Evolutionary conservation across 208 protist species (phyloP).

Genomic region (Trypanosoma cruzi): DNA sequence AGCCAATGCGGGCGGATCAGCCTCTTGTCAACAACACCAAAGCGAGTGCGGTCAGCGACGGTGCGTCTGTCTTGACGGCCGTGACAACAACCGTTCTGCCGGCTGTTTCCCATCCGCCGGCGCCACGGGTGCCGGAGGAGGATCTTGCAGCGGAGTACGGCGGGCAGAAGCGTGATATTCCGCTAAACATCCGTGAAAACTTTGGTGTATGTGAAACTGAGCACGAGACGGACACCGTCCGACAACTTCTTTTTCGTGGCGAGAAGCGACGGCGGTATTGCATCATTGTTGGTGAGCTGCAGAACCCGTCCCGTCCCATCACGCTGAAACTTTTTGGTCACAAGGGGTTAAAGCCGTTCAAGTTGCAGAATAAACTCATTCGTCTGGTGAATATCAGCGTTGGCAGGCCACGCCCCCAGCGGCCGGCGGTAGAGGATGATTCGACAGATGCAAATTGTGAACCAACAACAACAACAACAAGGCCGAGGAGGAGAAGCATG

Average conservation of each 20-base stretch:
- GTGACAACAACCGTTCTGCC: constrained; percentile 57
- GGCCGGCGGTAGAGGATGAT: constrained; percentile 27
- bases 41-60: constrained; percentile 17
- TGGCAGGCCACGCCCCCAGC: constrained; percentile 51
- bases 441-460: constrained; percentile 16
- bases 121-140: constrained; percentile 32
- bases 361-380: constrained; percentile 86
- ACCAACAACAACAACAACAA: constrained; percentile 6
- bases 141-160: constrained; percentile 42
- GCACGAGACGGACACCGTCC: constrained; percentile 62
- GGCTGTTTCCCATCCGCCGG: constrained; percentile 26
- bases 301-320: constrained; percentile 50
- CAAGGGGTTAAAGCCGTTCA: constrained; percentile 80
- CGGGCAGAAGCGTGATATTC: constrained; percentile 53
- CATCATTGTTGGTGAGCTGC: constrained; percentile 78
- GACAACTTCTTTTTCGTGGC: constrained; percentile 77
- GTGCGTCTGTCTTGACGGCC: constrained; percentile 49
- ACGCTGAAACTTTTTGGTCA: constrained; percentile 84
- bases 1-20: constrained; percentile 71
- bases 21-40: constrained; percentile 31
- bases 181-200: constrained; percentile 45
- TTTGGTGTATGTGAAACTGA: constrained; percentile 42
- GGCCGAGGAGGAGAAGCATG: not conserved
- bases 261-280: constrained; percentile 88
- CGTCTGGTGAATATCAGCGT: constrained; percentile 84